Evolutionary conservation across 192 early-diverging fungal species (phyloP).

Genomic region (Mortierella hygrophila): DNA sequence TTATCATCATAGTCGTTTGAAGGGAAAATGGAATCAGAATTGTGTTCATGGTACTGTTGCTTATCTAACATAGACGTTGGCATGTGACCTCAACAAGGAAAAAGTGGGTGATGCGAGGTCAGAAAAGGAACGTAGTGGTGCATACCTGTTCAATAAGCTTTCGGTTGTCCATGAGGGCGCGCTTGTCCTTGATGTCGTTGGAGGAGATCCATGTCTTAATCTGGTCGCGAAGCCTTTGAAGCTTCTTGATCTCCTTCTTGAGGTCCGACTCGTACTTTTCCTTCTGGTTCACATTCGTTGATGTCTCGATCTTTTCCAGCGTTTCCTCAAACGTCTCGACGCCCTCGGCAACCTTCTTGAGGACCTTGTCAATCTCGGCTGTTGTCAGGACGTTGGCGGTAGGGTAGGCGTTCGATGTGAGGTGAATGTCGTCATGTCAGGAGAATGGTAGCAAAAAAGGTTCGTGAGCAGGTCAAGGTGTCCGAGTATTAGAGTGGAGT

Average conservation of each 20-base stretch:
- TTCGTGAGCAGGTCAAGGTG: slow-evolving; percentile 4
- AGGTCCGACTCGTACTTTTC: slow-evolving; percentile 98
- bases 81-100: background rate
- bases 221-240: slow-evolving; percentile 96
- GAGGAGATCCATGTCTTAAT: slow-evolving; percentile 97
- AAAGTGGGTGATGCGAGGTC: background rate
- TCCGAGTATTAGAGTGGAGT: background rate
- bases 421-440: background rate
- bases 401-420: background rate
- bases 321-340: slow-evolving; percentile 95
- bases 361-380: slow-evolving; percentile 97
- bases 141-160: slow-evolving; percentile 90
- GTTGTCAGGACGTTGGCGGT: background rate
- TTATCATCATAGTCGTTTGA: background rate
- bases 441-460: background rate
- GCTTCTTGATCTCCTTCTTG: slow-evolving; percentile 99
- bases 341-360: slow-evolving; percentile 96
- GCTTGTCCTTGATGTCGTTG: slow-evolving; percentile 98
- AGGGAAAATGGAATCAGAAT: background rate
- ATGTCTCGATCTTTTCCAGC: slow-evolving; percentile 88
- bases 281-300: slow-evolving; percentile 90
- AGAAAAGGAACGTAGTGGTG: slow-evolving; percentile 10
- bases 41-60: background rate
- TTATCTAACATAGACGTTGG: background rate
- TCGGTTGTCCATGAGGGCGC: slow-evolving; percentile 87